A percentile compares a stretch with the other conserved stretches of the same genome.
Conservation (phyloP, 768 basidiomycete genomes). For the Rhizopogon sp. region DNA sequence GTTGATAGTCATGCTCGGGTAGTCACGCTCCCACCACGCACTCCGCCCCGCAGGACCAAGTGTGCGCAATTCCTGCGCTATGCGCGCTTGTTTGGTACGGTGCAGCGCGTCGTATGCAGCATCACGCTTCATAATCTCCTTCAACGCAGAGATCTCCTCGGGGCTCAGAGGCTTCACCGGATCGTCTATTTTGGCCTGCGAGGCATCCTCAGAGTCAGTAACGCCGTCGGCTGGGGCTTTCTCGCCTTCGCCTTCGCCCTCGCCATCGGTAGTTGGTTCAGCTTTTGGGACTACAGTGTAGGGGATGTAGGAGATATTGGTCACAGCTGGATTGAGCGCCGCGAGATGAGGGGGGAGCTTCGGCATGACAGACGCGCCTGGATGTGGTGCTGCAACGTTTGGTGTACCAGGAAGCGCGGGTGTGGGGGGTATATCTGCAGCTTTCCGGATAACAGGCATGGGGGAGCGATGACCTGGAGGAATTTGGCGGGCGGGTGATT, state of each 20-base stretch:
- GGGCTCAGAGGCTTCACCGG: slow-evolving; percentile 23
- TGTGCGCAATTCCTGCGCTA: slow-evolving; percentile 43
- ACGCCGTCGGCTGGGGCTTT: slow-evolving; percentile 15
- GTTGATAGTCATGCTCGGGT: slow-evolving; percentile 25
- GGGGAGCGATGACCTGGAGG: slow-evolving; percentile 17
- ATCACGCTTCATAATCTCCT: slow-evolving; percentile 34
- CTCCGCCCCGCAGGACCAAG: slow-evolving; percentile 38
- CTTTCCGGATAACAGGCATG: slow-evolving; percentile 16
- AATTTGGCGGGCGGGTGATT: slow-evolving; percentile 19
- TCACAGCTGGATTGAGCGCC: slow-evolving; percentile 26
- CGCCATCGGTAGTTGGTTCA: slow-evolving; percentile 13
- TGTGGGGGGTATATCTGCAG: slow-evolving; percentile 11
- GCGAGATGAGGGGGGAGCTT: slow-evolving; percentile 29
- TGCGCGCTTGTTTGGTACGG: slow-evolving; percentile 46
- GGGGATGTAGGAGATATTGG: slow-evolving; percentile 25
- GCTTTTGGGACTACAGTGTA: slow-evolving; percentile 14
- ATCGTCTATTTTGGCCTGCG: slow-evolving; percentile 17
- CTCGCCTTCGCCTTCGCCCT: slow-evolving; percentile 24
- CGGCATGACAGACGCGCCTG: slow-evolving; percentile 22
- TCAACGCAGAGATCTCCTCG: slow-evolving; percentile 28
- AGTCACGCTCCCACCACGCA: slow-evolving; percentile 65
- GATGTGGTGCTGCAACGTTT: slow-evolving; percentile 18
- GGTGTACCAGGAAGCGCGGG: slow-evolving; percentile 7
- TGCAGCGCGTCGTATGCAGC: slow-evolving; percentile 42
- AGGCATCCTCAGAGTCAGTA: slow-evolving; percentile 10